Conservation (phyloP, 2,329 filamentous ascomycete species). For the Magnaporthiopsis poae region DNA sequence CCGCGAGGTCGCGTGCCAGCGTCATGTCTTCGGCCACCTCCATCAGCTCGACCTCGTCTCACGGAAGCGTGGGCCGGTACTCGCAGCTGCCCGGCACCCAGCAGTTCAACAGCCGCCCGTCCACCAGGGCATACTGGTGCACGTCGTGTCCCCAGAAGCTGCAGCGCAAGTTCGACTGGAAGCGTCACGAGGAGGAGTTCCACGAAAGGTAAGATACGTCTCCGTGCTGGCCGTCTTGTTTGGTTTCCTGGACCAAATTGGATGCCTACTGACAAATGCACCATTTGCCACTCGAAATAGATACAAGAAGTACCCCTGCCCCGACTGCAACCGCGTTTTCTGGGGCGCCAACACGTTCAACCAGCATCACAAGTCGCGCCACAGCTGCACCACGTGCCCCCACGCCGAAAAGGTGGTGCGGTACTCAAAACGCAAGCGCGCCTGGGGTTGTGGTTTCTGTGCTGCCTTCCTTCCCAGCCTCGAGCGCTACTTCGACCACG, state of each 20-base stretch:
- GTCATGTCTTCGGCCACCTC: constrained; percentile 31
- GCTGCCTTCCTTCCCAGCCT: constrained; percentile 52
- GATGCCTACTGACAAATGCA: background rate
- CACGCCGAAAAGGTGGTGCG: constrained; percentile 55
- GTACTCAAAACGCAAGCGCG: constrained; percentile 47
- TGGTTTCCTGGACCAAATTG: background rate
- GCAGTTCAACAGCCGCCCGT: constrained; percentile 5
- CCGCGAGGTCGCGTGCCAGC: constrained; percentile 38
- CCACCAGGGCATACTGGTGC: constrained; percentile 44
- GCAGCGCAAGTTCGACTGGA: constrained; percentile 60
- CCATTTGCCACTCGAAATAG: background rate
- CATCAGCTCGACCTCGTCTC: constrained; percentile 20
- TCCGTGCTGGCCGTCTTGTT: background rate
- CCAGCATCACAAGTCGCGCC: constrained; percentile 56
- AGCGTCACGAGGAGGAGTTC: constrained; percentile 59
- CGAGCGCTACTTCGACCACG: constrained; percentile 58
- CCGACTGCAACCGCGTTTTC: constrained; percentile 59
- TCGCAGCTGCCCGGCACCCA: constrained; percentile 23
- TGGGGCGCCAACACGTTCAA: constrained; percentile 60
- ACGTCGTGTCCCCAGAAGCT: constrained; percentile 54
- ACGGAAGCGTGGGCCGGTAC: constrained; percentile 21
- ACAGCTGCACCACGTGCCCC: constrained; percentile 48
- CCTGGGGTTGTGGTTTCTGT: constrained; percentile 62
- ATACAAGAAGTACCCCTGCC: constrained; percentile 57
- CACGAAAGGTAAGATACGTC: constrained; percentile 33